phyloP scores from a whole-genome alignment of 23 red algal species.

The Cyanidiococcus yangmingshanensis region DNA sequence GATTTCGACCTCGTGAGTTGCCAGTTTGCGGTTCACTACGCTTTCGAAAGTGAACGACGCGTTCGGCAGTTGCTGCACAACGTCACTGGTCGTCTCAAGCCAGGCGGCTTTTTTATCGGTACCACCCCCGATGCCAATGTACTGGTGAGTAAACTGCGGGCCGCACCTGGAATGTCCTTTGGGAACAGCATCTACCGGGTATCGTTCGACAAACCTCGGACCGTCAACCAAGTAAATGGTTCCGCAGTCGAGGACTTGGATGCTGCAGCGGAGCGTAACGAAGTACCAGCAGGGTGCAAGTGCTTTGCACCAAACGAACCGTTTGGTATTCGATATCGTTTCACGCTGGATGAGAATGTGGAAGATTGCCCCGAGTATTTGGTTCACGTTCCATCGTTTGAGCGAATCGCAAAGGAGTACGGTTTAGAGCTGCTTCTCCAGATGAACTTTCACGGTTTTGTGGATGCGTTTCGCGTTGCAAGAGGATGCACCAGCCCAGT shows the following conservation, averaged over 20 bases:
- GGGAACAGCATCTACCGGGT: constrained; percentile 50
- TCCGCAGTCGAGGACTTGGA: not conserved
- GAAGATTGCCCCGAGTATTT: constrained; percentile 82
- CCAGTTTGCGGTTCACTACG: constrained; percentile 98
- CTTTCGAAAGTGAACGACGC: constrained; percentile 71
- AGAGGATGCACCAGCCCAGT: constrained; percentile 31
- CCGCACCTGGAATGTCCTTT: constrained; percentile 37
- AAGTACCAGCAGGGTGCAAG: not conserved
- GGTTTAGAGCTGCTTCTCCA: constrained; percentile 60
- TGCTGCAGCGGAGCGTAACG: not conserved
- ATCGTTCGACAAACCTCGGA: constrained; percentile 33
- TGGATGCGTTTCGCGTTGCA: constrained; percentile 30
- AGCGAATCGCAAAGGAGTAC: constrained; percentile 51
- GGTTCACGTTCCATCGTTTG: constrained; percentile 63
- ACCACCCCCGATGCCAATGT: constrained; percentile 91
- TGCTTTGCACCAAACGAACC: constrained; percentile 19
- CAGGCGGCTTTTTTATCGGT: constrained; percentile 94
- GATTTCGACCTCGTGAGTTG: constrained; percentile 85
- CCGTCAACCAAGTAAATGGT: not conserved
- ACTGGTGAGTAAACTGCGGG: constrained; percentile 66
- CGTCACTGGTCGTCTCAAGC: constrained; percentile 55
- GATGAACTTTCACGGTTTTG: constrained; percentile 88
- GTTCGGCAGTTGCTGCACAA: constrained; percentile 70
- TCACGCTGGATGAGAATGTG: constrained; percentile 72
- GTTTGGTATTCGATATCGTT: constrained; percentile 75